Evolutionary conservation across 31 red algal species (phyloP).

Genomic region (Odonthalia washingtoniensis): DNA sequence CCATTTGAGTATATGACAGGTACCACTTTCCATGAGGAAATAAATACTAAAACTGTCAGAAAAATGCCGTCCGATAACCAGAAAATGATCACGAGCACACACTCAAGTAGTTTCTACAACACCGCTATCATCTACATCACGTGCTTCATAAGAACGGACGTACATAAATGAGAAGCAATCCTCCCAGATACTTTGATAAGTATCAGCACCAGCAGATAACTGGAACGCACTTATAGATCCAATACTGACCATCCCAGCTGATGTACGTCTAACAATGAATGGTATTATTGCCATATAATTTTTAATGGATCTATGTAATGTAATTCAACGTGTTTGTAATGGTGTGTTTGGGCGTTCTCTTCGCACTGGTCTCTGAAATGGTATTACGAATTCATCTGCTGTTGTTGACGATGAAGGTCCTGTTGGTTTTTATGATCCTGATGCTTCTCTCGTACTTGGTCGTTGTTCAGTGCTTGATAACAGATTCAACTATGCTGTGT

Average conservation of each 20-base stretch:
- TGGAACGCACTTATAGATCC: no score
- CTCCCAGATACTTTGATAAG: conserved; percentile 19
- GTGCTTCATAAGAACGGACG: conserved; percentile 51
- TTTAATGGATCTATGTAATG: no score
- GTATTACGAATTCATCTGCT: conserved; percentile 40
- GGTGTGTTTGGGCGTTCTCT: conserved; percentile 15
- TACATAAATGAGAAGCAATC: conserved; percentile 62
- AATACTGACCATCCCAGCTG: no score
- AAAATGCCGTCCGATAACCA: conserved; percentile 43
- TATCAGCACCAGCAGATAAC: no score
- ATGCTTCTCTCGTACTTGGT: no score
- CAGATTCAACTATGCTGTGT: not conserved
- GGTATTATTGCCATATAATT: no score
- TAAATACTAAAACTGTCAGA: conserved; percentile 47
- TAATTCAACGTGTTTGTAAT: conserved; percentile 36
- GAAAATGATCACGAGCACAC: conserved; percentile 64
- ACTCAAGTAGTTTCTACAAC: conserved; percentile 60
- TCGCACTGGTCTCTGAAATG: conserved; percentile 31
- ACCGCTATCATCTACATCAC: conserved; percentile 48
- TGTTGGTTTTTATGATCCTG: no score
- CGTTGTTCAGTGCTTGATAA: no score
- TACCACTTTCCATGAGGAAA: conserved; percentile 72
- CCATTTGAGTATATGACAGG: conserved; percentile 55
- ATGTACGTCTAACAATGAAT: no score
- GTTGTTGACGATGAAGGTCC: not conserved